Evolutionary conservation across 495 filamentous ascomycete genomes (phyloP).

Genomic region (Tuber umbilicatum): DNA sequence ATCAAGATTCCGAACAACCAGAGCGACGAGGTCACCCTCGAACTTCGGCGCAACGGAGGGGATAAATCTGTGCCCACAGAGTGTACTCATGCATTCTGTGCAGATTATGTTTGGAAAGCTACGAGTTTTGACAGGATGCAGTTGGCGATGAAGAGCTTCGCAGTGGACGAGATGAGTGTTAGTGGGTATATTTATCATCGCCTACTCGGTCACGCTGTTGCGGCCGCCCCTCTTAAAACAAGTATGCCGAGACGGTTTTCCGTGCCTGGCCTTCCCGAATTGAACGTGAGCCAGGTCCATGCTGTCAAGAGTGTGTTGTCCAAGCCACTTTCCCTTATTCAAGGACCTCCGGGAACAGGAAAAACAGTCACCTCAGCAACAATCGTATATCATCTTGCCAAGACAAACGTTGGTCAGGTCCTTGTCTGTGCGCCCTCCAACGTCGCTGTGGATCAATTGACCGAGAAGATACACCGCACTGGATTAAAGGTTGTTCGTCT

Average conservation of each 20-base stretch:
- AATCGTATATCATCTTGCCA: conserved; percentile 95
- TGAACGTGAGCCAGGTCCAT: conserved; percentile 93
- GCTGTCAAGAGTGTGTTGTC: conserved; percentile 94
- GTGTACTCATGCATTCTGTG: conserved; percentile 95
- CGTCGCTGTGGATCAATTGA: conserved; percentile 96
- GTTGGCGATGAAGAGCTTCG: conserved; percentile 97
- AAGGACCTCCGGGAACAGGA: conserved; percentile 92
- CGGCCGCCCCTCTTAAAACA: conserved; percentile 92
- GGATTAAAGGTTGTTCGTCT: conserved; percentile 96
- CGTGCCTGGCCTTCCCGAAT: conserved; percentile 87
- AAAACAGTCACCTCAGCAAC: conserved; percentile 99
- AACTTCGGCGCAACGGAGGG: conserved; percentile 79
- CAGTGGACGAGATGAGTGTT: conserved; percentile 95
- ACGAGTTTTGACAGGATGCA: conserved; percentile 99
- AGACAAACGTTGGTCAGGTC: conserved; percentile 89
- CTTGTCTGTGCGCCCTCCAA: conserved; percentile 97
- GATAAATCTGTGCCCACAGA: conserved; percentile 95
- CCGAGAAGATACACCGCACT: conserved; percentile 91
- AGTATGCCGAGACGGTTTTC: conserved; percentile 95
- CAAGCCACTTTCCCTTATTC: conserved; percentile 89
- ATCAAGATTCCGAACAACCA: conserved; percentile 99
- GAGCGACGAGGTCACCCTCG: conserved; percentile 94
- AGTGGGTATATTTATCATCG: conserved; percentile 99
- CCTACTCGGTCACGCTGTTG: conserved; percentile 90
- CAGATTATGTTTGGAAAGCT: conserved; percentile 99